Conservation (phyloP, 768 basidiomycete genomes). For the Pleurotus platypus region DNA sequence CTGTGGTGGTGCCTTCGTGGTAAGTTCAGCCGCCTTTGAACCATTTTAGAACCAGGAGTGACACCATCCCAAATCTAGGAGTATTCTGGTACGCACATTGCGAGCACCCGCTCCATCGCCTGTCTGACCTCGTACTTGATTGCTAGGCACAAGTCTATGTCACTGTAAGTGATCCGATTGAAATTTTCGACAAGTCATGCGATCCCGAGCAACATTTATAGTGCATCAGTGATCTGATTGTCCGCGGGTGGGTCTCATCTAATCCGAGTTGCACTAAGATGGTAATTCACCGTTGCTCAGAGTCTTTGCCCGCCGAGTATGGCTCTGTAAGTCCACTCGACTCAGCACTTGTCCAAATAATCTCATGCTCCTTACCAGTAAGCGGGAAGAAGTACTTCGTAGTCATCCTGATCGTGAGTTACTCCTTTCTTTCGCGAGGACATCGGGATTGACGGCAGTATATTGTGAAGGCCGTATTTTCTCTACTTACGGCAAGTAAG, state of each 20-base stretch:
- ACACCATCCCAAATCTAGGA: slow-evolving; percentile 14
- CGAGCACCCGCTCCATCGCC: background rate
- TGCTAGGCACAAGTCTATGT: slow-evolving; percentile 22
- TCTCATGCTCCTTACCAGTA: slow-evolving; percentile 9
- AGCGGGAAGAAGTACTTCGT: slow-evolving; percentile 15
- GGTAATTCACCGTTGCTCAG: slow-evolving; percentile 11
- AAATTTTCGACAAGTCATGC: no score
- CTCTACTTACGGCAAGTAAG: background rate
- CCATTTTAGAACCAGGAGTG: background rate
- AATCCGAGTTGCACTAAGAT: background rate
- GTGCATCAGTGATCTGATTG: slow-evolving; percentile 25
- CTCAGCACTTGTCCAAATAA: no score
- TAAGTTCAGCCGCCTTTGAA: slow-evolving; percentile 10
- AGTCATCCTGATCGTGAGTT: slow-evolving; percentile 16
- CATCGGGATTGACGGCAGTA: background rate
- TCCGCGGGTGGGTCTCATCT: slow-evolving; percentile 23
- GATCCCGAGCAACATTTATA: background rate
- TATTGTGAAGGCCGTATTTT: background rate
- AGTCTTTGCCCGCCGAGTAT: slow-evolving; percentile 23
- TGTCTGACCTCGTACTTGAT: background rate
- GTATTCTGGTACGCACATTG: slow-evolving; percentile 18
- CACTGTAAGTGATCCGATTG: slow-evolving; percentile 17
- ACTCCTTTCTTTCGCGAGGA: background rate
- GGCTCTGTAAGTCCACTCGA: slow-evolving; percentile 17
- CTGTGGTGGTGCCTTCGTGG: slow-evolving; percentile 25